Conservation (phyloP, 441 rosid genomes). For the Dalechampia spathulata region DNA sequence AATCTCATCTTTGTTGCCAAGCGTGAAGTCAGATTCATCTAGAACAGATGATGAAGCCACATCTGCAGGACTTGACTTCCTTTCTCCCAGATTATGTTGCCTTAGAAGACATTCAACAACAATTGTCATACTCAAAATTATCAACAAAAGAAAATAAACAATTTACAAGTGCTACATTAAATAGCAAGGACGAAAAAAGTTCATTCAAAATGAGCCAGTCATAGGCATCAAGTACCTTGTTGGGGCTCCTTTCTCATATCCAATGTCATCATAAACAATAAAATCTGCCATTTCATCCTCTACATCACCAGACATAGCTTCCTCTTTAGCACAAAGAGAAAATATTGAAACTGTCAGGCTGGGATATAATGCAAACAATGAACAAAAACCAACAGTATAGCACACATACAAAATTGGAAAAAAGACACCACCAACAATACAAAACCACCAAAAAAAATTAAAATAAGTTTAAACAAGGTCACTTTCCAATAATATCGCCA, state of each 20-base stretch:
- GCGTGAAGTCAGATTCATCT: slow-evolving; percentile 52
- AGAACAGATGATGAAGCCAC: slow-evolving; percentile 23
- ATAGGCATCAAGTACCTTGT: slow-evolving; percentile 29
- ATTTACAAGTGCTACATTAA: not conserved
- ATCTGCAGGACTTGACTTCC: slow-evolving; percentile 48
- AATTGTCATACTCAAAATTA: not conserved
- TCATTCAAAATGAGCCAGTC: not conserved
- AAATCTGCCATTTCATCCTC: slow-evolving; percentile 85
- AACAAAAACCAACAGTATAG: not conserved
- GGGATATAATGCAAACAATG: not conserved
- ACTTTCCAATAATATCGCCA: not conserved
- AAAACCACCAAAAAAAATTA: not conserved
- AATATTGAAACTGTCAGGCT: slow-evolving; percentile 10
- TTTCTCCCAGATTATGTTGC: slow-evolving; percentile 36
- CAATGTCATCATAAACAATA: slow-evolving; percentile 60
- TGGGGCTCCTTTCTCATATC: slow-evolving; percentile 37
- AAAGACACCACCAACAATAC: not conserved
- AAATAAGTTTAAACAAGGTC: not conserved
- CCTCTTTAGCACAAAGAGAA: slow-evolving; percentile 58
- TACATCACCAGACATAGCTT: slow-evolving; percentile 40
- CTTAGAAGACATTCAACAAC: slow-evolving; percentile 20
- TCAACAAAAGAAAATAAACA: not conserved
- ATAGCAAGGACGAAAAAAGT: not conserved
- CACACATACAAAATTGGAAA: not conserved
- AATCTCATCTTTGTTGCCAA: slow-evolving; percentile 56